phyloP scores from a whole-genome alignment of 73 alveolate genomes.

The Tetrahymena elliotti region DNA sequence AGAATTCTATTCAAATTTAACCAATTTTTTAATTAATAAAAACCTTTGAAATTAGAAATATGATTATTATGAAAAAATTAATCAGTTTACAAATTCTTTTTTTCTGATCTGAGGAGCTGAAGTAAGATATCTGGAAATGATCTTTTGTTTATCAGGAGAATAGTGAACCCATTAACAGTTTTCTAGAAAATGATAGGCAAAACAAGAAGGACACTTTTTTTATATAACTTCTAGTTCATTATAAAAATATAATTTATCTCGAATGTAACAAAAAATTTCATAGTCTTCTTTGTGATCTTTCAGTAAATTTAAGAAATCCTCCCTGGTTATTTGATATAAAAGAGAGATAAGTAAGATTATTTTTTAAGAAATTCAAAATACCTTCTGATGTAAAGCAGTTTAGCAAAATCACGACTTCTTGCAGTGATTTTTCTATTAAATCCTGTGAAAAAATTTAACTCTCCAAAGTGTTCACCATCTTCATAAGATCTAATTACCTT shows the following conservation, averaged over 20 bases:
- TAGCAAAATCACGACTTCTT: neutral
- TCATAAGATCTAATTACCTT: neutral
- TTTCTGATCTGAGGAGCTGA: neutral
- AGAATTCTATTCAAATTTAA: no score
- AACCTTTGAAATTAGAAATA: neutral
- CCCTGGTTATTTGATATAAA: neutral
- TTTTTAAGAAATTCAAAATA: neutral
- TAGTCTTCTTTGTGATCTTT: neutral
- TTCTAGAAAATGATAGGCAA: neutral
- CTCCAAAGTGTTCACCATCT: neutral
- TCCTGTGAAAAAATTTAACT: neutral
- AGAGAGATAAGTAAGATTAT: no score
- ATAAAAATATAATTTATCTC: neutral
- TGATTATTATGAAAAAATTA: neutral
- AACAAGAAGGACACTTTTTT: neutral
- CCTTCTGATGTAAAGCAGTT: neutral
- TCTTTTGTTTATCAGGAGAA: neutral
- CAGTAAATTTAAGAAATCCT: neutral
- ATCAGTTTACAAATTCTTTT: neutral
- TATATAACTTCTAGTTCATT: neutral
- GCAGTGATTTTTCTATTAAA: neutral
- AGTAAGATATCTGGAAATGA: neutral
- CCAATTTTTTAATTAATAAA: no score
- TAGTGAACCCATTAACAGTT: neutral
- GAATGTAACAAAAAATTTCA: neutral